phyloP scores from a whole-genome alignment of 1,139 yeast species.

The Nadsonia commutata region DNA sequence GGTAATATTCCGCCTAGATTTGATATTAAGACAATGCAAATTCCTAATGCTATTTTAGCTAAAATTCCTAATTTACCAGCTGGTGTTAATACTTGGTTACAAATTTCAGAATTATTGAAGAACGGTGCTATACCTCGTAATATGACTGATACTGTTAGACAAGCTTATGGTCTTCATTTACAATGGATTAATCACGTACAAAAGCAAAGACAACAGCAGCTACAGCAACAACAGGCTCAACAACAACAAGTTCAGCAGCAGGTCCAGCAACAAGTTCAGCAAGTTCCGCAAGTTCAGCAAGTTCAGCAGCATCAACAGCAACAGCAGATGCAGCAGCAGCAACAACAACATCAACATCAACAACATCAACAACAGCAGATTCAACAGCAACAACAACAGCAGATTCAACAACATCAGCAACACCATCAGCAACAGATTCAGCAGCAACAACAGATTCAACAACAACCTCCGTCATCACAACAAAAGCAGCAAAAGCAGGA shows the following conservation, averaged over 20 bases:
- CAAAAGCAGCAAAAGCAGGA: conserved; percentile 12
- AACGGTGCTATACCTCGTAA: conserved; percentile 42
- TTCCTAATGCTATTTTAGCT: conserved; percentile 58
- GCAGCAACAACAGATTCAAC: conserved; percentile 9
- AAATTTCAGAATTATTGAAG: conserved; percentile 55
- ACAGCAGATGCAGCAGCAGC: conserved; percentile 9
- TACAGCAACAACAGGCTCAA: conserved; percentile 13
- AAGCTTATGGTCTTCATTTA: conserved; percentile 45
- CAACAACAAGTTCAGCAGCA: conserved; percentile 10
- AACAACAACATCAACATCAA: conserved; percentile 10
- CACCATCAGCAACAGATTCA: conserved; percentile 11
- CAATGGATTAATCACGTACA: conserved; percentile 26
- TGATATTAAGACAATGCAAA: conserved; percentile 43
- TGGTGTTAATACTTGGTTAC: conserved; percentile 74
- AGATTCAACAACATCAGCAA: conserved; percentile 11
- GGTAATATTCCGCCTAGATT: conserved; percentile 8
- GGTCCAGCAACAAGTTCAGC: conserved; percentile 10
- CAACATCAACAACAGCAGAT: conserved; percentile 12
- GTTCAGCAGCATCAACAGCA: conserved; percentile 11
- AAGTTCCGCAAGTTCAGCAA: conserved; percentile 11
- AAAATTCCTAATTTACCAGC: conserved; percentile 71
- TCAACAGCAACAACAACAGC: conserved; percentile 11
- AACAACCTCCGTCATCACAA: conserved; percentile 10
- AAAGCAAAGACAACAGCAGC: conserved; percentile 15
- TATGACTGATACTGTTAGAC: conserved; percentile 41